These are phyloP conservation scores for Clonostachys sp. DNA, from an alignment of 2,329 filamentous ascomycete genomes.

Conservation along the genomic window DNA sequence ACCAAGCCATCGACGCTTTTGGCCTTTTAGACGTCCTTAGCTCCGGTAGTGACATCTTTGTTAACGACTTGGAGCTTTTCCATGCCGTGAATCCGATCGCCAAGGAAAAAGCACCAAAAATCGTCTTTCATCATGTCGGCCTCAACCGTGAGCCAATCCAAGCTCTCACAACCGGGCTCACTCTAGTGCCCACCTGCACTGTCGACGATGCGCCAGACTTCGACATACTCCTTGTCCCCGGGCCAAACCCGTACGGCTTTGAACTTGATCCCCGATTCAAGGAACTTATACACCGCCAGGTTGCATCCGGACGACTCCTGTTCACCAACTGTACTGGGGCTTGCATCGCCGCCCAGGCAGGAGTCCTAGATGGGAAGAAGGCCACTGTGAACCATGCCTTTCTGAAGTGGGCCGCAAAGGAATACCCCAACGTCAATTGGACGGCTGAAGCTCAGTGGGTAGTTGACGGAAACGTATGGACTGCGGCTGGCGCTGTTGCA, in stretches of 20 bases:
- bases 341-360: slow-evolving; percentile 51
- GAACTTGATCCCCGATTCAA: slow-evolving; percentile 18
- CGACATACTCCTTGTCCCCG: slow-evolving; percentile 27
- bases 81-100: slow-evolving; percentile 3
- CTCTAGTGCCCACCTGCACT: slow-evolving; percentile 19
- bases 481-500: slow-evolving; percentile 28
- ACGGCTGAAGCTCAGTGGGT: slow-evolving; percentile 58
- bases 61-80: slow-evolving; percentile 3
- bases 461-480: slow-evolving; percentile 62
- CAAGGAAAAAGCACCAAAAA: background rate
- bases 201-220: slow-evolving; percentile 26
- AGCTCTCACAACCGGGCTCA: slow-evolving; percentile 3
- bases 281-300: slow-evolving; percentile 24
- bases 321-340: slow-evolving; percentile 66
- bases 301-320: slow-evolving; percentile 29
- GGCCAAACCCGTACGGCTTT: slow-evolving; percentile 17
- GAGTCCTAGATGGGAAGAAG: slow-evolving; percentile 52
- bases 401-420: slow-evolving; percentile 40
- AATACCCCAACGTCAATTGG: slow-evolving; percentile 52
- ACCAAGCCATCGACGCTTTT: slow-evolving; percentile 24
- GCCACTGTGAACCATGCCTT: slow-evolving; percentile 66
- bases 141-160: slow-evolving; percentile 18
- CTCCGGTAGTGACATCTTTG: slow-evolving; percentile 11
- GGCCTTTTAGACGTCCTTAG: slow-evolving; percentile 22
- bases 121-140: slow-evolving; percentile 25